phyloP scores from a whole-genome alignment of 805 yeast genomes.

The Starmerella stigmatis region DNA sequence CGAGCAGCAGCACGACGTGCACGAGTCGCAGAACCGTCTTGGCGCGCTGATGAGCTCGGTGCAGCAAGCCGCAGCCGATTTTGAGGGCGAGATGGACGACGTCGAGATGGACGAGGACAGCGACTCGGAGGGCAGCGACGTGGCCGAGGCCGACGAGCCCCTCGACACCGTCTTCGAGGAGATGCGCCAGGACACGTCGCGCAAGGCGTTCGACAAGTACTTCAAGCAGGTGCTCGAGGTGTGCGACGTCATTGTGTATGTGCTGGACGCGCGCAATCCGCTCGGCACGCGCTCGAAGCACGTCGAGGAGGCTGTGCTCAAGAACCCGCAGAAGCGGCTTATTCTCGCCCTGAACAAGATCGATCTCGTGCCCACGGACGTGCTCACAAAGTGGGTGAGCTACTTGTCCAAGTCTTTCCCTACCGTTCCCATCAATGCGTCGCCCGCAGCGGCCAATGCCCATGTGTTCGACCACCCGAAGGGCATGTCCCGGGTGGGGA shows the following conservation, averaged over 20 bases:
- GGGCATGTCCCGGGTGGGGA: conserved; percentile 55
- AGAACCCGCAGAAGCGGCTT: conserved; percentile 69
- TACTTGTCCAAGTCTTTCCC: conserved; percentile 78
- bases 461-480: conserved; percentile 53
- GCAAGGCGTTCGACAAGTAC: conserved; percentile 83
- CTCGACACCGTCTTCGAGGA: conserved; percentile 36
- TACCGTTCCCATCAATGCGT: conserved; percentile 75
- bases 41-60: conserved; percentile 87
- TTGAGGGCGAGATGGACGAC: conserved; percentile 40
- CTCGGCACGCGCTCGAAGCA: conserved; percentile 85
- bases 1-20: conserved; percentile 30
- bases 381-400: conserved; percentile 71
- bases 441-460: conserved; percentile 57
- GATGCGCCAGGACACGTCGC: conserved; percentile 33
- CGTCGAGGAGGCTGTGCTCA: conserved; percentile 81
- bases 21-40: conserved; percentile 45
- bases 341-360: conserved; percentile 82
- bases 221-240: conserved; percentile 89
- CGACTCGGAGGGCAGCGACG: conserved; percentile 34
- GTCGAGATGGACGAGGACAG: conserved; percentile 37
- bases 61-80: conserved; percentile 71
- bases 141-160: conserved; percentile 30
- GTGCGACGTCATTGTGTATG: conserved; percentile 82
- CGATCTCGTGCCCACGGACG: conserved; percentile 81
- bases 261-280: conserved; percentile 96